Evolutionary conservation across 768 basidiomycete species (phyloP).

Genomic region (Suillus occidentalis): DNA sequence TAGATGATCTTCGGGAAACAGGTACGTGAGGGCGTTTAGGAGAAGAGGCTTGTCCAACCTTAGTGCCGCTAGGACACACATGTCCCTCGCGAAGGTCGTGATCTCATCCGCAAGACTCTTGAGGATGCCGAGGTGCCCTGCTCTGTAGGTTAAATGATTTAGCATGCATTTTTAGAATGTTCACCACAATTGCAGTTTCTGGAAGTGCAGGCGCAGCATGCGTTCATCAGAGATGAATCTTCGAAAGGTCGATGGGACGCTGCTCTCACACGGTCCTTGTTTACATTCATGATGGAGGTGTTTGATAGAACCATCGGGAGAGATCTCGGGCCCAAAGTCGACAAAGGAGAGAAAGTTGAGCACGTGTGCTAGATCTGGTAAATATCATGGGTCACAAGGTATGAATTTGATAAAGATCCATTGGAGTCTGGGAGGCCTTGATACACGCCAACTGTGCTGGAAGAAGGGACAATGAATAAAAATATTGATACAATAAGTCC

Average conservation of each 20-base stretch:
- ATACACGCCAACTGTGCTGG: background rate
- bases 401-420: background rate
- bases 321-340: constrained; percentile 73
- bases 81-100: constrained; percentile 83
- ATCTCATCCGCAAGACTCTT: constrained; percentile 77
- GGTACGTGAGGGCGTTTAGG: constrained; percentile 36
- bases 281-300: constrained; percentile 88
- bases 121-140: constrained; percentile 75
- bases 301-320: constrained; percentile 86
- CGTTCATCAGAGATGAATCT: constrained; percentile 90
- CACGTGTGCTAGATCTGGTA: constrained; percentile 60
- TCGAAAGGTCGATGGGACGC: constrained; percentile 97
- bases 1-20: constrained; percentile 97
- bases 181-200: constrained; percentile 58
- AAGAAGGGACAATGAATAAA: background rate
- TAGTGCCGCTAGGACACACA: constrained; percentile 74
- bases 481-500: constrained; percentile 6
- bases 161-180: constrained; percentile 3
- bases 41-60: background rate
- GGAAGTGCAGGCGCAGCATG: constrained; percentile 97
- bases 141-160: constrained; percentile 52
- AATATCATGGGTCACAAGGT: background rate
- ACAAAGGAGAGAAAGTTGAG: constrained; percentile 50
- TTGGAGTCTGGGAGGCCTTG: background rate
- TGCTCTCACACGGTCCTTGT: constrained; percentile 78